A percentile compares a stretch with the other conserved stretches of the same genome.
Evolutionary conservation across 192 early-diverging fungal species (phyloP).

Genomic region (Coemansia sp.): DNA sequence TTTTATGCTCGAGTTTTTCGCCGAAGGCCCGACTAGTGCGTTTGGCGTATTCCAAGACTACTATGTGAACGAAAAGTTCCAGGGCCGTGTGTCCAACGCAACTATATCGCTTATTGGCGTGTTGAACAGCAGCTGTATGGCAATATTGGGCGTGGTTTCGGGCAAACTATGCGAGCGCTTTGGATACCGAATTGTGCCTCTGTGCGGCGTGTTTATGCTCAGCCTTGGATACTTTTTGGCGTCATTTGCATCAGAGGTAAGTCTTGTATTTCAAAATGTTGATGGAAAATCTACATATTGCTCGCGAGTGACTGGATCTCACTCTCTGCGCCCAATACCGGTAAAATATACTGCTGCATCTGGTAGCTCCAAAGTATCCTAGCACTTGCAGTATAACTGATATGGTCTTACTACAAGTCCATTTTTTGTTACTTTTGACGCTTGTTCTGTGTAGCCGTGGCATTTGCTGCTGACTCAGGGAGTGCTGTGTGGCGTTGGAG

Average conservation of each 20-base stretch:
- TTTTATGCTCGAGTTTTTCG: constrained; percentile 51
- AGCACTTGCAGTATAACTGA: neutral
- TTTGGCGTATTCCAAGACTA: constrained; percentile 55
- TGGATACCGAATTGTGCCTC: constrained; percentile 41
- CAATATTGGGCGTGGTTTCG: constrained; percentile 43
- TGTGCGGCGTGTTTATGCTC: constrained; percentile 33
- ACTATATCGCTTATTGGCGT: constrained; percentile 52
- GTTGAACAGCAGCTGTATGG: constrained; percentile 44
- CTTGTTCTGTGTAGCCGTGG: constrained; percentile 57
- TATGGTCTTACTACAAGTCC: neutral
- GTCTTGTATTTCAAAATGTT: neutral
- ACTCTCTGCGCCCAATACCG: neutral
- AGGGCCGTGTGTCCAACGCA: constrained; percentile 38
- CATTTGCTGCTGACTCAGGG: constrained; percentile 63
- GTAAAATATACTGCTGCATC: neutral
- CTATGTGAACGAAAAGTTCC: constrained; percentile 52
- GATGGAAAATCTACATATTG: neutral
- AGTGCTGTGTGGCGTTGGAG: constrained; percentile 57
- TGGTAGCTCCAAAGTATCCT: neutral
- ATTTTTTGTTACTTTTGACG: neutral
- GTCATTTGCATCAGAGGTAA: constrained; percentile 54
- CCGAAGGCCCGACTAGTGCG: constrained; percentile 52
- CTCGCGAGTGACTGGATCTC: neutral
- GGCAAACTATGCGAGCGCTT: constrained; percentile 50
- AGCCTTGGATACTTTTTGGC: constrained; percentile 50